phyloP scores from a whole-genome alignment of 495 filamentous ascomycete species.

The Xylaria telfairii region DNA sequence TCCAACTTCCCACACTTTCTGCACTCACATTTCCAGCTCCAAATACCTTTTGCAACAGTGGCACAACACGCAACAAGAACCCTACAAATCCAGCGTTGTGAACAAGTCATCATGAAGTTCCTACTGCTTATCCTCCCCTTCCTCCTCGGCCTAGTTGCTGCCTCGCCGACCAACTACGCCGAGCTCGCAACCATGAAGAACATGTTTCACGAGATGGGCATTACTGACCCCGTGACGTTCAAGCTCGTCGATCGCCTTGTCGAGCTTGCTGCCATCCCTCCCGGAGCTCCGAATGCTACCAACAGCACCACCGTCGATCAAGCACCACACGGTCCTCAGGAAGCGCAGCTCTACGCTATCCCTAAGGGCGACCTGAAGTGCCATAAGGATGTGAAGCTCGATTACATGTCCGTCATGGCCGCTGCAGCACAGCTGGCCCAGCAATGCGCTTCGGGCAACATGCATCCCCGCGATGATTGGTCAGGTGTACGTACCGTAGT shows the following conservation, averaged over 20 bases:
- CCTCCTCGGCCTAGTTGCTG: neutral
- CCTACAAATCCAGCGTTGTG: neutral
- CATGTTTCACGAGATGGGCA: conserved; percentile 8
- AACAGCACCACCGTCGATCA: neutral
- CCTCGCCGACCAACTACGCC: neutral
- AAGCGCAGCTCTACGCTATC: neutral
- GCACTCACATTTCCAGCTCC: neutral
- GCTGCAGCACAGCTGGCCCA: neutral
- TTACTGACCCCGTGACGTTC: neutral
- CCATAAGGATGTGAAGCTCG: neutral
- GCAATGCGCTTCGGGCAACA: neutral
- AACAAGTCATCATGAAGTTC: neutral
- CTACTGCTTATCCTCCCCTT: neutral
- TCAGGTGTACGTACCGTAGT: neutral
- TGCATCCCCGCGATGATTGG: neutral
- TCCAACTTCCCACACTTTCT: neutral
- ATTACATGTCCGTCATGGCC: conserved; percentile 1
- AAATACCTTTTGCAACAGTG: neutral
- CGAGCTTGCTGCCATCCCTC: neutral
- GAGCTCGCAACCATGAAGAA: conserved; percentile 2
- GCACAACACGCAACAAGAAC: neutral
- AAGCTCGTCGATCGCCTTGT: conserved; percentile 7
- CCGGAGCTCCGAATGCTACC: neutral
- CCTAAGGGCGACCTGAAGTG: neutral
- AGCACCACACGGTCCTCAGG: neutral